Evolutionary conservation across 2,329 filamentous ascomycete species (phyloP), one percentile per base, ranked within the genome.

Genomic region (Coccinonectria pachysandricola): DNA sequence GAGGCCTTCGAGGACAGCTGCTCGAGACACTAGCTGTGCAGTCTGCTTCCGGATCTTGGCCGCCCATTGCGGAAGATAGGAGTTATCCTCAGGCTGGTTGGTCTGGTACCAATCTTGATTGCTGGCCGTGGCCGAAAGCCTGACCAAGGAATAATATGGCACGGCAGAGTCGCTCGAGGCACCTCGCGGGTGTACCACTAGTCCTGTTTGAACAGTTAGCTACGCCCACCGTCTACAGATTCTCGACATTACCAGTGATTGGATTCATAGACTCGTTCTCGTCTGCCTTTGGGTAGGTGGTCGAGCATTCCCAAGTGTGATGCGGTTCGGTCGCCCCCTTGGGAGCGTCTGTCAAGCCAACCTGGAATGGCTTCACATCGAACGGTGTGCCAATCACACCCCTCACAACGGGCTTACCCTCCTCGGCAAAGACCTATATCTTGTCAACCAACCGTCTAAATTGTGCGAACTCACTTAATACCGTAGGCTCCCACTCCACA

Each of bases 101-200:
- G 61, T 65, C 32, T 72, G 60, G 34, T 62, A 68, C 69, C 69
- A 75, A 37, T 62, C 56, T 9, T 52, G 43, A 35, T 67, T 71
- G 3, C 54, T 59, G 4, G 59, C 49, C 0, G 67, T 71, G 7
- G 64, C 69, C 1, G 68, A 68, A 17, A 66, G 50, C 11, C 71
- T 64, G 15, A 66, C 57, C 7, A 71, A 53, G 0, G 68, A 65
- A 43, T 71, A 75, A 5, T 56, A 46, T 0, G 69, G 67, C 0
- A 51, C 50, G 0, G 49, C 32, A 1, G 42, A 32, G 15, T 39
- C 46, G 9, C 28, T 35, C 7, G 31, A 26, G 9, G 43, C 30
- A 12, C 43, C 35, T 6, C 49, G 46, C 8, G 37, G 48, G 12
- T 59, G 53, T 13, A 74, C 56, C 8, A 70, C 42, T 7, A 73